Percentiles rank a stretch among this genome's conserved stretches.
Evolutionary conservation across 148 eudicot species (phyloP).

Genomic region (Heliosperma pusillum): DNA sequence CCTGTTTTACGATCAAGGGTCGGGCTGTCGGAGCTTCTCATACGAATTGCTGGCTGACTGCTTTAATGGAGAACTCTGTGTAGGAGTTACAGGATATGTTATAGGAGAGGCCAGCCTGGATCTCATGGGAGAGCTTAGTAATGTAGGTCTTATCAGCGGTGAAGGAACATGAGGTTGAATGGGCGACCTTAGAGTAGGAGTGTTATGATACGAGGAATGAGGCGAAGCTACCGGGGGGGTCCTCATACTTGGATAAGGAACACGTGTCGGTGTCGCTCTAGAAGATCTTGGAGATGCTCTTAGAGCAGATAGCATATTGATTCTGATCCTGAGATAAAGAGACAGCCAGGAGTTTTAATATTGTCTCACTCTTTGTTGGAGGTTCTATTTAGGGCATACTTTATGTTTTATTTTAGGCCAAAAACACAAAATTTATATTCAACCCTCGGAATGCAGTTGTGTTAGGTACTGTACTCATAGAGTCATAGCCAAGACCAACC

Average conservation of each 20-base stretch:
- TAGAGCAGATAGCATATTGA: slow-evolving; percentile 49
- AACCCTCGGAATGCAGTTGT: not conserved
- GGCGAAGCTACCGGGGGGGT: slow-evolving; percentile 47
- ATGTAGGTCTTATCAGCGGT: slow-evolving; percentile 45
- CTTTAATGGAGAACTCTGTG: slow-evolving; percentile 36
- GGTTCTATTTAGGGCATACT: no score
- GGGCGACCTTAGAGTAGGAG: slow-evolving; percentile 50
- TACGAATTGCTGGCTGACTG: slow-evolving; percentile 27
- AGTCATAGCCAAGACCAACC: not conserved
- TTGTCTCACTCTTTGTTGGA: no score
- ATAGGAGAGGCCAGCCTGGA: slow-evolving; percentile 41
- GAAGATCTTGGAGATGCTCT: slow-evolving; percentile 49
- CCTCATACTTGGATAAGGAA: slow-evolving; percentile 27
- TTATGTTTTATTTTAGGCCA: not conserved
- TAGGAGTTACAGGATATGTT: slow-evolving; percentile 17
- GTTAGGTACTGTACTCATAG: no score
- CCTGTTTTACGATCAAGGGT: not conserved
- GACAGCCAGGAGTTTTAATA: not conserved
- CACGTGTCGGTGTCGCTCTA: slow-evolving; percentile 29
- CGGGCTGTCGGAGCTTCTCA: slow-evolving; percentile 29
- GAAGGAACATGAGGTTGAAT: slow-evolving; percentile 47
- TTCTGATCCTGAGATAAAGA: slow-evolving; percentile 45
- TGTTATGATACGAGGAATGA: slow-evolving; percentile 41
- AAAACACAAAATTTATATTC: not conserved
- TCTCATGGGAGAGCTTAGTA: slow-evolving; percentile 48